Conservation (phyloP, 2,329 filamentous ascomycete genomes). For the Periconia macrospinosa region DNA sequence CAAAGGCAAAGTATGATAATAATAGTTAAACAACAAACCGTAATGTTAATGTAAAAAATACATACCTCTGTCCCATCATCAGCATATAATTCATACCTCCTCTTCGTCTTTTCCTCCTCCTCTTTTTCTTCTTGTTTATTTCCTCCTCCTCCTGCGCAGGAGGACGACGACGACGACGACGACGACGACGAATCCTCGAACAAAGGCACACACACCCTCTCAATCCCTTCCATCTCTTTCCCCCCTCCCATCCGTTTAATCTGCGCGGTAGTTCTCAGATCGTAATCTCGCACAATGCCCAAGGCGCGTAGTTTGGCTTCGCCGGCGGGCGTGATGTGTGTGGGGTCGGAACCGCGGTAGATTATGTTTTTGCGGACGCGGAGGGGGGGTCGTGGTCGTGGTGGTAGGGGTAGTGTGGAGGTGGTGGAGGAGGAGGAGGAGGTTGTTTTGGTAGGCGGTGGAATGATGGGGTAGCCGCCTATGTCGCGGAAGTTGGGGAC, state of each 20-base stretch:
- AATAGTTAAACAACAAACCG: too few species aligned
- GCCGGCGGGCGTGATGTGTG: slow-evolving; percentile 16
- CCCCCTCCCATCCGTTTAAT: slow-evolving; percentile 48
- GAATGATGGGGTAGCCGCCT: slow-evolving; percentile 23
- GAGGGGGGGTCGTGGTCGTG: background rate
- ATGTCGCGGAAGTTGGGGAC: slow-evolving; percentile 39
- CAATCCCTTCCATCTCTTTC: slow-evolving; percentile 45
- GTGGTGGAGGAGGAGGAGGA: too few species aligned
- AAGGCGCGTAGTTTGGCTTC: slow-evolving; percentile 43
- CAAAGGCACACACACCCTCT: slow-evolving; percentile 64
- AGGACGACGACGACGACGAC: too few species aligned
- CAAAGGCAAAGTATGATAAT: too few species aligned
- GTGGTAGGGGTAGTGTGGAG: background rate
- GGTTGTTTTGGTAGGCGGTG: too few species aligned
- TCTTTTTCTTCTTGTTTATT: slow-evolving; percentile 55
- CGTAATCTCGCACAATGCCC: slow-evolving; percentile 65
- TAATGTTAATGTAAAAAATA: too few species aligned
- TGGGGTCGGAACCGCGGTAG: slow-evolving; percentile 69
- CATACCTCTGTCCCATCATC: slow-evolving; percentile 51
- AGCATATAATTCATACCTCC: slow-evolving; percentile 62
- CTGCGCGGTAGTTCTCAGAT: slow-evolving; percentile 66
- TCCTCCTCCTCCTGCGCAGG: too few species aligned
- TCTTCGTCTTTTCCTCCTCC: slow-evolving; percentile 61
- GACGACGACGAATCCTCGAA: slow-evolving; percentile 56
- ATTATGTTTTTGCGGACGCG: slow-evolving; percentile 56